Evolutionary conservation across 805 yeast species (phyloP).

Genomic region (Kazachstania taianensis): DNA sequence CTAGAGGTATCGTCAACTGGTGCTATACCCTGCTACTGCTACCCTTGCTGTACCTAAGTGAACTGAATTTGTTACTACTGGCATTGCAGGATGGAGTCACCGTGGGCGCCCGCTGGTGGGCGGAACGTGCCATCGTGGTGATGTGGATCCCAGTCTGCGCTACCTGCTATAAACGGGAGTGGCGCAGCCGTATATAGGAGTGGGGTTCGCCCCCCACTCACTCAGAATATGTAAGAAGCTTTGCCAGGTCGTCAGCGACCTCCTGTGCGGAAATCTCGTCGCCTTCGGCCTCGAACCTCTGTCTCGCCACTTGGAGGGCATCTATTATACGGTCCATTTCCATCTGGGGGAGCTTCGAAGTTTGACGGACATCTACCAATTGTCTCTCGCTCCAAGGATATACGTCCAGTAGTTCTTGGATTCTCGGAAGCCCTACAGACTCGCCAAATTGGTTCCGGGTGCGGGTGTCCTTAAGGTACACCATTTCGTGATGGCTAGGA

Average conservation of each 20-base stretch:
- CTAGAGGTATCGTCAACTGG: slow-evolving; percentile 10
- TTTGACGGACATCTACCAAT: too few relatives aligned
- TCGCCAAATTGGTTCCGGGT: slow-evolving; percentile 34
- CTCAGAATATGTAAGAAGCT: slow-evolving; percentile 1
- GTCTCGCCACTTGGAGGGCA: too few relatives aligned
- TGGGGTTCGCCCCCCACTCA: not conserved
- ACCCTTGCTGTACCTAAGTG: slow-evolving; percentile 25
- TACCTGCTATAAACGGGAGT: slow-evolving; percentile 8
- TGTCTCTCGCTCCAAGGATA: slow-evolving; percentile 35
- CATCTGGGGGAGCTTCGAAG: too few relatives aligned
- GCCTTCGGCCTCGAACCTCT: slow-evolving; percentile 11
- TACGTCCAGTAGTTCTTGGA: slow-evolving; percentile 38
- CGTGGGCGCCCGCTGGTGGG: slow-evolving; percentile 20
- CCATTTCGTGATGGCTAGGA: too few relatives aligned
- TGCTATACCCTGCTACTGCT: slow-evolving; percentile 13
- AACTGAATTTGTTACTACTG: slow-evolving; percentile 22
- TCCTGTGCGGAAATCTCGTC: slow-evolving; percentile 12
- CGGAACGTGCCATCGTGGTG: slow-evolving; percentile 16
- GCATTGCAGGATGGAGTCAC: too few relatives aligned
- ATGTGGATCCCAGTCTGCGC: slow-evolving; percentile 15
- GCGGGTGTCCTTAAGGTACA: not conserved
- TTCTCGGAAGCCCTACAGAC: slow-evolving; percentile 33
- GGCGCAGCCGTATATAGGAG: slow-evolving; percentile 1
- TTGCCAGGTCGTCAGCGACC: slow-evolving; percentile 18
- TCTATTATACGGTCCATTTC: too few relatives aligned